Percentiles rank a stretch among this genome's conserved stretches.
These are phyloP conservation scores for Penicillium diatomitis DNA, from an alignment of 495 filamentous ascomycete genomes.

Conservation along the genomic window DNA sequence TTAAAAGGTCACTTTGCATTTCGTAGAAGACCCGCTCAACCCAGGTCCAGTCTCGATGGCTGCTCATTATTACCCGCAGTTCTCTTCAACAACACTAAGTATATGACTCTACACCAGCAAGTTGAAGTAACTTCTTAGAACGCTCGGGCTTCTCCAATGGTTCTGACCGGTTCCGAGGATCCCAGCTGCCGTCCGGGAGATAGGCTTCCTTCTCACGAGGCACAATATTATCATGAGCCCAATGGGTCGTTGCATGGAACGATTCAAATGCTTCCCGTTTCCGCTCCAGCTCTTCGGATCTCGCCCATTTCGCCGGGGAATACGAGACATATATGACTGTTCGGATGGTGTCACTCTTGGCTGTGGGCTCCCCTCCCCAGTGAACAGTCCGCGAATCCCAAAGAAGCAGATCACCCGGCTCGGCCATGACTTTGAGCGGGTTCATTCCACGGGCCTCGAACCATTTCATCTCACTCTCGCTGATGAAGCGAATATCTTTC, in stretches of 20 bases:
- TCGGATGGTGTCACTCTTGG: conserved; percentile 18
- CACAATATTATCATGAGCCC: conserved; percentile 29
- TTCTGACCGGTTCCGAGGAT: not conserved
- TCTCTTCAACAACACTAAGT: not conserved
- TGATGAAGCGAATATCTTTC: conserved; percentile 23
- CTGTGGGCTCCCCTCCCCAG: conserved; percentile 20
- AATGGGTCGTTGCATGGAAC: conserved; percentile 33
- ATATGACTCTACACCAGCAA: not conserved
- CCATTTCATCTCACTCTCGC: conserved; percentile 25
- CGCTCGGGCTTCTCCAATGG: not conserved
- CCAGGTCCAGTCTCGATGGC: no score
- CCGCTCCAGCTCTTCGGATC: conserved; percentile 16
- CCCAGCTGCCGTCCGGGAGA: not conserved
- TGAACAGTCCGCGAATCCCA: conserved; percentile 37
- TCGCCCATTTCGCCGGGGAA: conserved; percentile 25
- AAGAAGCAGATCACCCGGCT: conserved; percentile 34
- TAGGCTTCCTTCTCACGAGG: conserved; percentile 9
- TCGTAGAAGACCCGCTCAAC: not conserved
- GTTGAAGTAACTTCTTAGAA: not conserved
- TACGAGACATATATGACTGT: conserved; percentile 32
- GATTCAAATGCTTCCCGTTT: conserved; percentile 29
- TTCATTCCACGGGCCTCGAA: conserved; percentile 21
- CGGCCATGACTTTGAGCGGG: conserved; percentile 27
- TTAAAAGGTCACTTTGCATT: not conserved
- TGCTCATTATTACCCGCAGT: no score